Percentiles rank a stretch among this genome's conserved stretches.
Conservation (phyloP, 108 stramenopile genomes). For the Conticribra weissflogii region DNA sequence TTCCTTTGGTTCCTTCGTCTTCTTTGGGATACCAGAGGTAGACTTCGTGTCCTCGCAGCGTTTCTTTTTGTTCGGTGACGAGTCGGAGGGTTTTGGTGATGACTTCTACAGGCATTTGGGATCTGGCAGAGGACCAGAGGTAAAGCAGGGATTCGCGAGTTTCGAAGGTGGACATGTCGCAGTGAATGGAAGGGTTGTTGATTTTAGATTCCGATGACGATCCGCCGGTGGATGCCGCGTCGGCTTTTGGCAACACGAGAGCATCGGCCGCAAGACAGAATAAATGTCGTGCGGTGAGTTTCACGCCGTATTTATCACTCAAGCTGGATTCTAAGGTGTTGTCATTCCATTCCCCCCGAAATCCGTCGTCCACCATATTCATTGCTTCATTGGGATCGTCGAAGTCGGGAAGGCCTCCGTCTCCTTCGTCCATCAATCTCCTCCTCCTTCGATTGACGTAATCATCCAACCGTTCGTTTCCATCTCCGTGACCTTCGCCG, state of each 20-base stretch:
- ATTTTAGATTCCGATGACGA: conserved; percentile 1
- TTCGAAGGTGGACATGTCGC: conserved; percentile 39
- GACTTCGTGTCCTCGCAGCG: conserved; percentile 47
- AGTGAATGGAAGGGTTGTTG: conserved; percentile 32
- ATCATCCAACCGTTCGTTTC: conserved; percentile 23
- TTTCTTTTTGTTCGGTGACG: conserved; percentile 51
- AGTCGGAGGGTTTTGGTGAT: conserved; percentile 56
- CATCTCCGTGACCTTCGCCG: conserved; percentile 13
- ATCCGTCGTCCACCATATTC: conserved; percentile 4
- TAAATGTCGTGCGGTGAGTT: conserved; percentile 61
- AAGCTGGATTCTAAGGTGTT: too few species aligned
- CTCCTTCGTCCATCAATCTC: conserved; percentile 13
- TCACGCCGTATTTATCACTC: conserved; percentile 25
- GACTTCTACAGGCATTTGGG: conserved; percentile 57
- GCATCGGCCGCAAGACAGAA: conserved; percentile 75
- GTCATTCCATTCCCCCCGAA: neutral
- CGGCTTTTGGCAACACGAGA: conserved; percentile 53
- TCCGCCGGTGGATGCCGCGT: conserved; percentile 42
- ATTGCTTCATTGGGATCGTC: conserved; percentile 12
- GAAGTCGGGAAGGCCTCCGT: neutral
- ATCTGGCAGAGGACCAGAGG: conserved; percentile 72
- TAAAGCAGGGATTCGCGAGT: conserved; percentile 62
- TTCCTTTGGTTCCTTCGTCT: conserved; percentile 62
- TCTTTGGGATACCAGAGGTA: conserved; percentile 69
- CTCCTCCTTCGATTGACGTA: conserved; percentile 19